Percentiles rank a stretch among this genome's conserved stretches.
Conservation (phyloP, 129 eudicot species). For the Saposhnikovia divaricata region DNA sequence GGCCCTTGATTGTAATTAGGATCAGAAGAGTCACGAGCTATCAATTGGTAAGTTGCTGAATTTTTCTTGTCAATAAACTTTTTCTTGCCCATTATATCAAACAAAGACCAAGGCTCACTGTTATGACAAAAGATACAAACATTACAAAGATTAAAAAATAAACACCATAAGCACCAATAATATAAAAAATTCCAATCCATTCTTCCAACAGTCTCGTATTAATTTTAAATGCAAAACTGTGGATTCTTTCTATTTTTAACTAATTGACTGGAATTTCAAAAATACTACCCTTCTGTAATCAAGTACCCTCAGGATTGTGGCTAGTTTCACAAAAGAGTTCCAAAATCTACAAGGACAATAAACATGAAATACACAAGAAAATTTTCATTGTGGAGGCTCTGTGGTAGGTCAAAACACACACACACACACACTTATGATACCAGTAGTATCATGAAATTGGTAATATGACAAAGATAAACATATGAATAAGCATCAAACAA, state of each 20-base stretch:
- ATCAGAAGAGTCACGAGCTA: conserved; percentile 80
- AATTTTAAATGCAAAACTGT: background rate
- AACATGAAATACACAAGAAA: too few species aligned
- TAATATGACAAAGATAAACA: background rate
- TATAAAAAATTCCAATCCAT: background rate
- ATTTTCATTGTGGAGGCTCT: background rate
- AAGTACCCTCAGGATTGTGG: too few species aligned
- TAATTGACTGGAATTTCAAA: too few species aligned
- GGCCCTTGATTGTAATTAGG: conserved; percentile 58
- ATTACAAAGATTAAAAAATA: background rate
- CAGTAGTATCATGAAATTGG: background rate
- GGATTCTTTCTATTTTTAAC: background rate
- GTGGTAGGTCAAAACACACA: background rate
- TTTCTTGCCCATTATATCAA: conserved; percentile 55
- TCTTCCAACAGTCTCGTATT: background rate
- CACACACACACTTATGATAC: background rate
- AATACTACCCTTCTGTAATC: too few species aligned
- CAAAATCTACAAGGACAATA: too few species aligned
- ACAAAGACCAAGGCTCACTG: background rate
- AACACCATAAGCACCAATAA: background rate
- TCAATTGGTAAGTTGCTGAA: conserved; percentile 69
- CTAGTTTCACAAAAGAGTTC: too few species aligned
- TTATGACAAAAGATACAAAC: background rate
- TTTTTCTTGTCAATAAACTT: conserved; percentile 94
- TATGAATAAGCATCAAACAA: too few species aligned